Evolutionary conservation across 345 rosid genomes (phyloP), one percentile per base, ranked within the genome.

Genomic region (Anacardium occidentale): DNA sequence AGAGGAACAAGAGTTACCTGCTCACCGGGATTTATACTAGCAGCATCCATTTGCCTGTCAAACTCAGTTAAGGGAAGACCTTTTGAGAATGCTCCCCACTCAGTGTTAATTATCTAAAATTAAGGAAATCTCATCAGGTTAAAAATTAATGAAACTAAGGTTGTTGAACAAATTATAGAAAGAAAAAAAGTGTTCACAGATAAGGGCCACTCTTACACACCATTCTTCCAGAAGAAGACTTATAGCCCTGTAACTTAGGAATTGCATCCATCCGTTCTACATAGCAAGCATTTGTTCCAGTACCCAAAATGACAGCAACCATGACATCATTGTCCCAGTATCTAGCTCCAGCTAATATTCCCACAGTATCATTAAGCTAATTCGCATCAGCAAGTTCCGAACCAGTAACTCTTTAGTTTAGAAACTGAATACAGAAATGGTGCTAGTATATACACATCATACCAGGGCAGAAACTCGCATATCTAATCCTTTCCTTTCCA

Each of bases 281-380:
- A 76, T 93, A 93, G 83, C 97, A 91, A 78, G 97, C 98, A 69
- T 93, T 89, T 20, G 98, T 93, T 57, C 97, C 97, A 0, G 97
- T 93, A 63, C 97, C 98, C 81, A 93, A 83, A 80, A 93, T 93
- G 59, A 93, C 98, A 72, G 95, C 94, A 62, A 82, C 90, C 91
- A 88, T 77, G 48, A 91, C 94, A 87, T 93, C 96, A 65, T 89
- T 82, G 48, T 93, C 97, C 92, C 86, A 84, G 69, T 91, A 88
- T 75, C 86, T 83, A 29, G 96, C 96, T 76, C 96, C 96, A 3
- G 92, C 97, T 76, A 93, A 77, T 69, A 97, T 87, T 64, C 85
- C 97, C 44, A 91, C 96, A 10, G 88, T 64, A 76, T 93, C 97
- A 76, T 91, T 93, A 34, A 93, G 96, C 97, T 93, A 69, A 66